Conservation (phyloP, 2,329 filamentous ascomycete species). For the Botrytis fabae region DNA sequence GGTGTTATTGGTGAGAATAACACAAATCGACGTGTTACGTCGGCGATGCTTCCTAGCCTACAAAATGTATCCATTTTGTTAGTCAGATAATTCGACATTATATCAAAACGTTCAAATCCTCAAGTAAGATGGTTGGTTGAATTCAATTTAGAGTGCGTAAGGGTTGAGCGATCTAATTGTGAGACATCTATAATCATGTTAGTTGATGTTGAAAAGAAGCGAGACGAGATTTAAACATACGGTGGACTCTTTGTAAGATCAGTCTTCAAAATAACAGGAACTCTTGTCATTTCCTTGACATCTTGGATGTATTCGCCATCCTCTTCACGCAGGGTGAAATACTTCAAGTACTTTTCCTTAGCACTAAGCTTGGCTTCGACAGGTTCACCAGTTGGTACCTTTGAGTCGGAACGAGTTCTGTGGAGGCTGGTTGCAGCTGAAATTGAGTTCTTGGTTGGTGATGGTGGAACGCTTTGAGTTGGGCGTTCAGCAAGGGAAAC, state of each 20-base stretch:
- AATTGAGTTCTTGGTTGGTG: slow-evolving; percentile 75
- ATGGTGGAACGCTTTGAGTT: slow-evolving; percentile 93
- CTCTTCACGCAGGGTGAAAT: slow-evolving; percentile 88
- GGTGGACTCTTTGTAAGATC: slow-evolving; percentile 98
- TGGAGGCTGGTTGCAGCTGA: slow-evolving; percentile 68
- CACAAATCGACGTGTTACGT: background rate
- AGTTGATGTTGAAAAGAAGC: slow-evolving; percentile 38
- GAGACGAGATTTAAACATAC: slow-evolving; percentile 62
- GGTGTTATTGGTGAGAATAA: background rate
- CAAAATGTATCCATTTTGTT: slow-evolving; percentile 25
- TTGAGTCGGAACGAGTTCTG: slow-evolving; percentile 91
- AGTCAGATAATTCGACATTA: slow-evolving; percentile 1
- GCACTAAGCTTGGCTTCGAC: slow-evolving; percentile 79
- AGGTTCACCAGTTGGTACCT: slow-evolving; percentile 72
- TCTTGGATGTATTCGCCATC: slow-evolving; percentile 97
- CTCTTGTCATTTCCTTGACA: slow-evolving; percentile 93
- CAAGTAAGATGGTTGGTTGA: background rate
- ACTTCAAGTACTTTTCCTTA: slow-evolving; percentile 93
- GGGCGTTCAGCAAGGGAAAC: slow-evolving; percentile 87
- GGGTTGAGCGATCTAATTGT: slow-evolving; percentile 84
- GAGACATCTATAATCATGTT: slow-evolving; percentile 62
- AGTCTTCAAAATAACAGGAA: slow-evolving; percentile 98
- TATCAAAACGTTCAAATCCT: slow-evolving; percentile 18
- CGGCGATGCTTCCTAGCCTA: background rate
- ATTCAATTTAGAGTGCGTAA: slow-evolving; percentile 53